Evolutionary conservation across 495 filamentous ascomycete species (phyloP).

Genomic region (Bryoglossum gracile): DNA sequence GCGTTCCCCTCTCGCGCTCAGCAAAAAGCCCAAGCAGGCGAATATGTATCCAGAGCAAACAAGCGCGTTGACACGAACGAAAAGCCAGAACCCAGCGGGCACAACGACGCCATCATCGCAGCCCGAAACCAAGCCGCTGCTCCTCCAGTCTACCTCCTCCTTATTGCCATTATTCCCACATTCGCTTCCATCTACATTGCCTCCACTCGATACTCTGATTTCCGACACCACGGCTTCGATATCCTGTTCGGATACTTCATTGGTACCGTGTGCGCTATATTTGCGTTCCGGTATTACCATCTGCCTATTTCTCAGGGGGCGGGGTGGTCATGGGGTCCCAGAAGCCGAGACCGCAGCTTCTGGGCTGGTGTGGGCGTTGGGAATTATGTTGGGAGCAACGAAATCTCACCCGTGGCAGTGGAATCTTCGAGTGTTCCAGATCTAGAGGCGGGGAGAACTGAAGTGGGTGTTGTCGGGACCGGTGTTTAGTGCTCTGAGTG

Average conservation of each 20-base stretch:
- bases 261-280: conserved; percentile 42
- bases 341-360: conserved; percentile 46
- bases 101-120: conserved; percentile 26
- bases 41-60: not conserved
- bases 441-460: too few species aligned
- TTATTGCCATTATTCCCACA: conserved; percentile 58
- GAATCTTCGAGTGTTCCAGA: too few species aligned
- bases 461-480: too few species aligned
- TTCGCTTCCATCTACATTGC: conserved; percentile 48
- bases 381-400: conserved; percentile 31
- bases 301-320: conserved; percentile 56
- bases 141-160: conserved; percentile 59
- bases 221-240: conserved; percentile 83
- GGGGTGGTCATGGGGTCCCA: conserved; percentile 50
- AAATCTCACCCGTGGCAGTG: too few species aligned
- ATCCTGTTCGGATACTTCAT: conserved; percentile 72
- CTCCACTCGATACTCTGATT: conserved; percentile 66
- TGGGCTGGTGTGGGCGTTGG: conserved; percentile 55
- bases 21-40: conserved; percentile 8
- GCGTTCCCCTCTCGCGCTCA: conserved; percentile 44
- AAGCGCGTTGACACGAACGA: not conserved
- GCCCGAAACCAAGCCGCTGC: conserved; percentile 59
- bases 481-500: too few species aligned
- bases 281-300: conserved; percentile 52
- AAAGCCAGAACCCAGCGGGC: conserved; percentile 8